Percentiles rank a stretch among this genome's conserved stretches.
Conservation (phyloP, 371 early-diverging fungal species). For the Mucor irregularis region DNA sequence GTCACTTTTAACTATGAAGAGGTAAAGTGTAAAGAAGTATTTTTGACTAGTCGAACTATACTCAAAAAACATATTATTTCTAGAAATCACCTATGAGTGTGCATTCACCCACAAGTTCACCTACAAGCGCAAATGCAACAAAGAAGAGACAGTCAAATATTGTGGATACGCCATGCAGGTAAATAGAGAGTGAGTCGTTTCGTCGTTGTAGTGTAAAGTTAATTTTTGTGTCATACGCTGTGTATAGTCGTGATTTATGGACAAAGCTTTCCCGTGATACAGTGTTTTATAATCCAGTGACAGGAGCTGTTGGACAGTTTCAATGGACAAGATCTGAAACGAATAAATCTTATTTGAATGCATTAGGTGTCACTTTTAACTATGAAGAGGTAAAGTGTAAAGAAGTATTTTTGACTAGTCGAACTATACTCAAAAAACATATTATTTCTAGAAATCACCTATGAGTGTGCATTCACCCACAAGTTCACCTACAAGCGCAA, state of each 20-base stretch:
- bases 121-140: neutral
- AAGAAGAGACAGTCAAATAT: constrained; percentile 18
- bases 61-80: neutral
- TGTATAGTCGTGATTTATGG: constrained; percentile 43
- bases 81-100: constrained; percentile 1
- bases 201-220: too few species aligned
- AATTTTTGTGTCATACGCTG: neutral
- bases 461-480: neutral
- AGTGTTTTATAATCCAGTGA: constrained; percentile 52
- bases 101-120: neutral
- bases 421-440: neutral
- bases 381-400: constrained; percentile 5
- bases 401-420: neutral
- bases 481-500: neutral
- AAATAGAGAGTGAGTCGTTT: too few species aligned
- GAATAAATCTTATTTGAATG: constrained; percentile 45
- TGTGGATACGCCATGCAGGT: constrained; percentile 28
- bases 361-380: constrained; percentile 48
- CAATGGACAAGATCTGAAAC: constrained; percentile 57
- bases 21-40: too few species aligned
- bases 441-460: constrained; percentile 1
- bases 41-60: neutral
- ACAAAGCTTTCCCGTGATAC: constrained; percentile 48
- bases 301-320: constrained; percentile 52
- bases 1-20: constrained; percentile 38